These are phyloP conservation scores for Acmispon strigosus DNA, from an alignment of 306 rosid species.

Conservation along the genomic window DNA sequence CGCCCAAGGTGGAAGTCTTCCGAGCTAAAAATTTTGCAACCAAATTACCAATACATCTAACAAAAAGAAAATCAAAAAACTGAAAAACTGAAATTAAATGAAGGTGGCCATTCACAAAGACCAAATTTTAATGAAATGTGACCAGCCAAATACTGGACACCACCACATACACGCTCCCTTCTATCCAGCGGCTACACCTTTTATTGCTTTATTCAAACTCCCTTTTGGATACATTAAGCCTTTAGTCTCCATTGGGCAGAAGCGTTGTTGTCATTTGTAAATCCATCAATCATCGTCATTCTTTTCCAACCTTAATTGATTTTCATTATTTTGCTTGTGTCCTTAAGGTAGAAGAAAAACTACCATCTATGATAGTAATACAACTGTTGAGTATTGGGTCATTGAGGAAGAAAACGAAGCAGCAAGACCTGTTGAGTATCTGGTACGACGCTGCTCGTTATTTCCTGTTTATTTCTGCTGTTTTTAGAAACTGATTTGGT, in stretches of 20 bases:
- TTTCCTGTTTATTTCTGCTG: too few relatives aligned
- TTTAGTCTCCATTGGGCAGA: too few relatives aligned
- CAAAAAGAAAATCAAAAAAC: too few relatives aligned
- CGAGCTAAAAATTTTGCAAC: too few relatives aligned
- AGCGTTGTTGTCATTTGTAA: not conserved
- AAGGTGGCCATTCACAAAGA: not conserved
- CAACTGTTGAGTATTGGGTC: too few relatives aligned
- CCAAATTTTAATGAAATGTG: not conserved
- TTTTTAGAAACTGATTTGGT: too few relatives aligned
- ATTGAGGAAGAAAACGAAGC: too few relatives aligned
- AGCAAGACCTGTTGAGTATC: too few relatives aligned
- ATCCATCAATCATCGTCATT: not conserved
- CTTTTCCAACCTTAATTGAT: not conserved
- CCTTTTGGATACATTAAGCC: not conserved
- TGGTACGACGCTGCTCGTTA: too few relatives aligned
- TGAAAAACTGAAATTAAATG: too few relatives aligned
- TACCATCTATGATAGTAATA: not conserved
- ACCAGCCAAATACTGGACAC: not conserved
- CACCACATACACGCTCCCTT: not conserved
- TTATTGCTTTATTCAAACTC: not conserved
- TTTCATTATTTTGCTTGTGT: not conserved
- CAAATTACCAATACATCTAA: too few relatives aligned
- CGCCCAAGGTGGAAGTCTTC: too few relatives aligned
- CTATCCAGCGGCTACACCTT: not conserved
- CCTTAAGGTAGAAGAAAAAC: not conserved